Evolutionary conservation across 208 protist species (phyloP), one percentile per base, ranked within the genome.

Genomic region (Herpetomonas muscarum): DNA sequence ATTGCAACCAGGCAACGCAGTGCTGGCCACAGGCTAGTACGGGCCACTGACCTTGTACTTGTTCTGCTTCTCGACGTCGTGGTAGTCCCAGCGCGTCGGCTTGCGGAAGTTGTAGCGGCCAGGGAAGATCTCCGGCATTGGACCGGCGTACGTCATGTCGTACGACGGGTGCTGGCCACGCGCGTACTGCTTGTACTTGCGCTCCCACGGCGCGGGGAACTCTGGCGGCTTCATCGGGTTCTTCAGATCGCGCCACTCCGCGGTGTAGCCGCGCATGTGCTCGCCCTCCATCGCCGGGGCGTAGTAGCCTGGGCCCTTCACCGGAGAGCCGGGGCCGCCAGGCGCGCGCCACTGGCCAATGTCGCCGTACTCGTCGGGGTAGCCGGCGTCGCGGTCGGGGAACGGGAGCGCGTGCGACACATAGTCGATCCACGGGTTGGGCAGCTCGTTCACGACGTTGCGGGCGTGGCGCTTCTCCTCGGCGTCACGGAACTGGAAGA

Each of bases 61-160:
- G 51, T 65, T 67, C 64, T 95, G 89, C 70, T 87, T 87, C 61
- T 95, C 79, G 37, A 93, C 71, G 55, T 95, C 83, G 60, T 95
- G 83, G 71, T 81, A 95, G 70, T 95, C 89, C 89, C 89, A 95
- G 41, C 89, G 67, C 5, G 89, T 95, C 7, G 85, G 85, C 63
- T 92, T 92, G 42, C 89, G 60, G 67, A 92, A 95, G 74, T 95
- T 72, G 59, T 80, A 74, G 22, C 85, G 80, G 13, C 66, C 83
- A 2, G 89, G 89, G 58, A 95, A 95, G 74, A 95, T 95, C 79
- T 92, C 83, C 24, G 89, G 89, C 83, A 93, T 92, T 22, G 89
- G 89, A 1, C 89, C 89, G 4, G 89, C 89, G 57, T 95, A 95
- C 56, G 83, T 76, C 85, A 93, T 93, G 59, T 95, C 89, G 67